Evolutionary conservation across 208 protist genomes (phyloP).

Genomic region (Balamuthia mandrillaris): DNA sequence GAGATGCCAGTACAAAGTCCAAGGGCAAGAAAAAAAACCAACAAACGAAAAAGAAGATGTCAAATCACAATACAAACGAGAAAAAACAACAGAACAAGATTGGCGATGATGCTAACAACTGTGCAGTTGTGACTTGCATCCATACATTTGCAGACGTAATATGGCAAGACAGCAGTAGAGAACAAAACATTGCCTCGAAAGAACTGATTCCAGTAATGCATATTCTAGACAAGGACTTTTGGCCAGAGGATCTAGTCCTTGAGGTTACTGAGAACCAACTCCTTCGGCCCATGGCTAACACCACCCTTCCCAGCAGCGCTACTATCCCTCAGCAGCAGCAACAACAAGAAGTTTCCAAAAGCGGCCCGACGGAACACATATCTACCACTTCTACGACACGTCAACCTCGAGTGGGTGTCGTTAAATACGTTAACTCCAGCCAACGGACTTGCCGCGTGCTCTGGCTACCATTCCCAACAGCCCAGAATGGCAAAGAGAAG

Average conservation of each 20-base stretch:
- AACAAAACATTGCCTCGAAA: background rate
- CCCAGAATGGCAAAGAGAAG: background rate
- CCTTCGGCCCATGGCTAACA: background rate
- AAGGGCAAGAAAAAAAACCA: background rate
- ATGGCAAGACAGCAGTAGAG: background rate
- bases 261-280: background rate
- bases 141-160: background rate
- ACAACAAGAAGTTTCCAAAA: background rate
- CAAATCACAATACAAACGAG: background rate
- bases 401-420: background rate
- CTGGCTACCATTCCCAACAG: too few relatives aligned
- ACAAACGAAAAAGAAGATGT: background rate
- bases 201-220: background rate
- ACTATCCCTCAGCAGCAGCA: background rate
- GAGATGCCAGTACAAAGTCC: background rate
- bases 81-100: background rate
- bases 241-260: background rate
- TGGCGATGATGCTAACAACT: background rate
- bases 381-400: background rate
- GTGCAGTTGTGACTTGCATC: background rate
- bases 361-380: background rate
- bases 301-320: background rate
- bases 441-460: background rate
- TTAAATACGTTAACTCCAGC: background rate
- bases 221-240: background rate